phyloP scores from a whole-genome alignment of 768 basidiomycete species.

The Boletus fagicola region DNA sequence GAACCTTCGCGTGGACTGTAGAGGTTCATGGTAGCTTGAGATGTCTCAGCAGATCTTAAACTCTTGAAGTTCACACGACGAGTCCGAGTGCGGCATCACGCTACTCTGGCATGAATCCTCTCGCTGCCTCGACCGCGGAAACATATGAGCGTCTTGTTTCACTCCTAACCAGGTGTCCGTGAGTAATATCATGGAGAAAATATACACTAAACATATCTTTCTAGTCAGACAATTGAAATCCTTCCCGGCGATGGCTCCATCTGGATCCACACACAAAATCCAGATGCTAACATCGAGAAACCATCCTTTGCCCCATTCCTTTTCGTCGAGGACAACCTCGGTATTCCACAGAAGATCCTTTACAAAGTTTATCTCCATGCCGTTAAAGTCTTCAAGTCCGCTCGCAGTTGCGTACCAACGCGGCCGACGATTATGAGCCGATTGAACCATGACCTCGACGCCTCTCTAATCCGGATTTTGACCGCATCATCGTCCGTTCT shows the following conservation, averaged over 20 bases:
- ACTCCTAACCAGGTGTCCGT: slow-evolving; percentile 27
- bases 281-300: slow-evolving; percentile 19
- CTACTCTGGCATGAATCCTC: background rate
- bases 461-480: slow-evolving; percentile 17
- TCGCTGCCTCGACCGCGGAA: background rate
- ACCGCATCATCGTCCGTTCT: slow-evolving; percentile 45
- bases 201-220: background rate
- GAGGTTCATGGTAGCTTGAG: background rate
- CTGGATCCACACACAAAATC: slow-evolving; percentile 35
- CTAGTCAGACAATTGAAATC: slow-evolving; percentile 52
- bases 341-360: slow-evolving; percentile 59
- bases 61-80: background rate
- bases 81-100: background rate
- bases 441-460: slow-evolving; percentile 1
- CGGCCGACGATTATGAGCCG: background rate
- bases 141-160: slow-evolving; percentile 24
- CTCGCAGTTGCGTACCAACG: slow-evolving; percentile 13
- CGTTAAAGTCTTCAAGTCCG: slow-evolving; percentile 33
- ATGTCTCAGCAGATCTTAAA: background rate
- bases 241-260: slow-evolving; percentile 54
- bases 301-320: slow-evolving; percentile 47
- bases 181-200: slow-evolving; percentile 11
- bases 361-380: slow-evolving; percentile 51
- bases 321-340: slow-evolving; percentile 56
- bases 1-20: background rate